Evolutionary conservation across 306 rosid species (phyloP).

Genomic region (Comarum palustre): DNA sequence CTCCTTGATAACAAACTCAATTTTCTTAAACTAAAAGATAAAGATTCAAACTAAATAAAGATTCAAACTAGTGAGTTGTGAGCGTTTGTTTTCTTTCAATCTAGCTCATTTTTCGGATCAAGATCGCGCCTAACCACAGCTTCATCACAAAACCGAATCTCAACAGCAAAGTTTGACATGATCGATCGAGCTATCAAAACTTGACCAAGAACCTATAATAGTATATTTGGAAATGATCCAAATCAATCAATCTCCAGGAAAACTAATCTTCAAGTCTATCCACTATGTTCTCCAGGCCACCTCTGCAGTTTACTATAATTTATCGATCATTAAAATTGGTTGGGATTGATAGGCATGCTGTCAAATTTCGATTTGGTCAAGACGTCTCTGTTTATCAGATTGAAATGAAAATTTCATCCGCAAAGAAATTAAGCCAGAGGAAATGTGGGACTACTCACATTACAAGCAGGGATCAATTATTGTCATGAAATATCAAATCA

Average conservation of each 20-base stretch:
- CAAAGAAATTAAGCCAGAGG: slow-evolving; percentile 25
- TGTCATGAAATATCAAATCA: background rate
- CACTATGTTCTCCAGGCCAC: background rate
- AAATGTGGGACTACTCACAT: slow-evolving; percentile 3
- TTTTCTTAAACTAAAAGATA: background rate
- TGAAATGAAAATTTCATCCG: slow-evolving; percentile 6
- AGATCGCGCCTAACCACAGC: background rate
- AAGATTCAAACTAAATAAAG: too few relatives aligned
- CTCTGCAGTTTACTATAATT: background rate
- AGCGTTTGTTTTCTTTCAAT: too few relatives aligned
- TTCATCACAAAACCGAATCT: slow-evolving; percentile 2
- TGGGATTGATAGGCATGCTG: slow-evolving; percentile 19
- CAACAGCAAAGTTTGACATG: slow-evolving; percentile 5
- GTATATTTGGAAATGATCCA: background rate
- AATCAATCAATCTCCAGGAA: background rate
- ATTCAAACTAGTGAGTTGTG: too few relatives aligned
- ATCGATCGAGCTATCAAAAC: slow-evolving; percentile 1
- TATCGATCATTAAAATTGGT: background rate
- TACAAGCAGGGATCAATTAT: background rate
- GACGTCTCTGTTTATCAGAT: slow-evolving; percentile 1
- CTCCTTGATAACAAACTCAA: background rate
- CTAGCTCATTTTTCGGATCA: slow-evolving; percentile 18
- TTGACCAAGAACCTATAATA: background rate
- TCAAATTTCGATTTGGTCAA: slow-evolving; percentile 24
- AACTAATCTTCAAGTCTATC: background rate